phyloP scores from a whole-genome alignment of 352 stramenopile genomes.

The Pelagophyceae sp. region DNA sequence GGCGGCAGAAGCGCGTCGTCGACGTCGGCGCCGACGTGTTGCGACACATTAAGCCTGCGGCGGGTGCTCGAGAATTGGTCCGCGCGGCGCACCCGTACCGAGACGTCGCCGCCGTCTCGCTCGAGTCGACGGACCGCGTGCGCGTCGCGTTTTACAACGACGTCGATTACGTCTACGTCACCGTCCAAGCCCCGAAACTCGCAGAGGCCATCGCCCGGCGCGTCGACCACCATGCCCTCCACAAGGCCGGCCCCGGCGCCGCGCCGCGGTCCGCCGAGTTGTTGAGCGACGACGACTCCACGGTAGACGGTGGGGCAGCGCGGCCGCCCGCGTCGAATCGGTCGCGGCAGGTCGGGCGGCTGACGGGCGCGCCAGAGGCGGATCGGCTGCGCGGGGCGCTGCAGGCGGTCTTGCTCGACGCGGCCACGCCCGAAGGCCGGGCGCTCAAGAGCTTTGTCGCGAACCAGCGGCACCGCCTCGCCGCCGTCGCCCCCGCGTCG shows the following conservation, averaged over 20 bases:
- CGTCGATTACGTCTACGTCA: not conserved
- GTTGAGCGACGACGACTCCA: no score
- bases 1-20: not conserved
- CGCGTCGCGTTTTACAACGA: not conserved
- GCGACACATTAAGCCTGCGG: not conserved
- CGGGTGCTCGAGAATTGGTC: not conserved
- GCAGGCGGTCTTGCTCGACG: not conserved
- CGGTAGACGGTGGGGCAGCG: no score
- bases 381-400: not conserved
- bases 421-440: not conserved
- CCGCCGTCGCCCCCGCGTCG: no score
- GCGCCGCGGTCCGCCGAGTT: no score
- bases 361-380: not conserved
- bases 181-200: not conserved
- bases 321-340: not conserved
- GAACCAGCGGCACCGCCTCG: not conserved
- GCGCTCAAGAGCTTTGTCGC: not conserved
- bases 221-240: not conserved
- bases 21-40: not conserved
- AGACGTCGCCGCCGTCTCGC: not conserved
- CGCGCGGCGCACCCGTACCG: not conserved
- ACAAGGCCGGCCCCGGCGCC: not conserved
- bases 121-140: not conserved
- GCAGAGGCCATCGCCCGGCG: not conserved
- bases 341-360: not conserved